phyloP scores from a whole-genome alignment of 345 rosid species.

The Fremontodendron californicum region DNA sequence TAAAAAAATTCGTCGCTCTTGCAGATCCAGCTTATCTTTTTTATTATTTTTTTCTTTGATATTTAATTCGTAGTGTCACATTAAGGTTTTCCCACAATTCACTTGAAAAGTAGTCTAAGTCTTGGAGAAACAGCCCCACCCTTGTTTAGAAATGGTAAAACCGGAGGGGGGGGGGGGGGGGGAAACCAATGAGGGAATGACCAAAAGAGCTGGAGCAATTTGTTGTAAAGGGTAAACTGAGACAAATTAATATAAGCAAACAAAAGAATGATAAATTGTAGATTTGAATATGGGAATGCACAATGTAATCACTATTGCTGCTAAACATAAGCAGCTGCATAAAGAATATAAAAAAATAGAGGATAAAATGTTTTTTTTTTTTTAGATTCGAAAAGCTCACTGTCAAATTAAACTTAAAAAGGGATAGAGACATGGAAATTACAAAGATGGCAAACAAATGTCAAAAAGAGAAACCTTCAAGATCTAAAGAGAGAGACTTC shows the following conservation, averaged over 20 bases:
- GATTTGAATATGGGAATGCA: background rate
- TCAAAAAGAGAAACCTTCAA: background rate
- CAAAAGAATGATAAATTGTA: background rate
- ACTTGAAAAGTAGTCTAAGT: background rate
- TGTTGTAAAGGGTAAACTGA: background rate
- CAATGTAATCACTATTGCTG: background rate
- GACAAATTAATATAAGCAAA: background rate
- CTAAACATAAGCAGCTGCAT: background rate
- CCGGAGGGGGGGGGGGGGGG: no score
- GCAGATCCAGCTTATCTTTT: background rate
- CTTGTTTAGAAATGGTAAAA: background rate
- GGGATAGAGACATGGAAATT: conserved; percentile 5
- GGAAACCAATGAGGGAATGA: background rate
- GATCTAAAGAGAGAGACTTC: conserved; percentile 9
- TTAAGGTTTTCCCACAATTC: background rate
- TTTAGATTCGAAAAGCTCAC: conserved; percentile 8
- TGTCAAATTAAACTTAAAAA: conserved; percentile 9
- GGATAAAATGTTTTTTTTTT: background rate
- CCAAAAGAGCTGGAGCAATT: background rate
- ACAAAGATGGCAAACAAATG: conserved; percentile 14
- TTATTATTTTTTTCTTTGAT: background rate
- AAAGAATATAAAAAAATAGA: no score
- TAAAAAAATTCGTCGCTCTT: no score
- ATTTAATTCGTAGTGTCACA: background rate
- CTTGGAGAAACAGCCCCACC: background rate